Evolutionary conservation across 345 rosid species (phyloP).

Genomic region (Brassica carinata): DNA sequence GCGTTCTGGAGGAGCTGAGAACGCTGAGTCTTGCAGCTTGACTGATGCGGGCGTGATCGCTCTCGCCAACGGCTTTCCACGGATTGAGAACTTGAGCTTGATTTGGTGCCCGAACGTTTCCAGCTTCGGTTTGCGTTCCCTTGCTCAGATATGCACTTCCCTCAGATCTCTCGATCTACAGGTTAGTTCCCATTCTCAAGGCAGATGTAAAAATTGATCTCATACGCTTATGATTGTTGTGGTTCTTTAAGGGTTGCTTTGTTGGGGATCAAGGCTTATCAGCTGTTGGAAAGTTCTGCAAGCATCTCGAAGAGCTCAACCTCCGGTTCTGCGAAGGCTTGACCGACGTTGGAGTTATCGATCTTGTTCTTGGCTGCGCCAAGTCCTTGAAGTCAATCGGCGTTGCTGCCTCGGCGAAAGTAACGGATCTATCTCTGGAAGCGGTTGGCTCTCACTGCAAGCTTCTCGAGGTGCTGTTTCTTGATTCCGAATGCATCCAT

Average conservation of each 20-base stretch:
- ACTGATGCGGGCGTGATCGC: conserved; percentile 72
- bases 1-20: conserved; percentile 40
- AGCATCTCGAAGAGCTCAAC: conserved; percentile 71
- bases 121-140: conserved; percentile 61
- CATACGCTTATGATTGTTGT: conserved; percentile 23
- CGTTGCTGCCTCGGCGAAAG: conserved; percentile 84
- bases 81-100: conserved; percentile 72
- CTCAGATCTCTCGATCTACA: conserved; percentile 82
- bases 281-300: conserved; percentile 71
- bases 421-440: conserved; percentile 70
- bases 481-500: conserved; percentile 82
- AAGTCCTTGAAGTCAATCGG: conserved; percentile 73
- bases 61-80: conserved; percentile 68
- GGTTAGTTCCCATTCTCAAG: conserved; percentile 37
- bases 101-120: conserved; percentile 85
- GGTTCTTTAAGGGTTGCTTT: conserved; percentile 70
- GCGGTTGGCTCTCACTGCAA: conserved; percentile 73
- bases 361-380: conserved; percentile 62
- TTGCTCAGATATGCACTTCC: conserved; percentile 61
- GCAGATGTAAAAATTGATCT: not conserved
- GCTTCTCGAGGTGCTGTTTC: conserved; percentile 60
- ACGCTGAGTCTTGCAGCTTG: conserved; percentile 51
- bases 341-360: conserved; percentile 73
- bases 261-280: conserved; percentile 82
- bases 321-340: conserved; percentile 90